phyloP scores from a whole-genome alignment of 495 filamentous ascomycete species.

The Tuber melanosporum region DNA sequence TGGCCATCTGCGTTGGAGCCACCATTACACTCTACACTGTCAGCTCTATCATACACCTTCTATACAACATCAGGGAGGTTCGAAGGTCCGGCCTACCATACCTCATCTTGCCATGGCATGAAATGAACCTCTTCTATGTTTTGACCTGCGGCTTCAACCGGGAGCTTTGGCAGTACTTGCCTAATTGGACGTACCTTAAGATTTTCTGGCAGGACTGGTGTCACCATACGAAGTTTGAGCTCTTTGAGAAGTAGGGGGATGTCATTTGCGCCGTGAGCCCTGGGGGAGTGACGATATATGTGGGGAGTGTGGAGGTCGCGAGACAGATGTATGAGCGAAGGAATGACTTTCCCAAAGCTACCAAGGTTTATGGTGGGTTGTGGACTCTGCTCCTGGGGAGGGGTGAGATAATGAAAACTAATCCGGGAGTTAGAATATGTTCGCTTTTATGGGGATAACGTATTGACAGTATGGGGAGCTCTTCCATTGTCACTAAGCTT shows the following conservation, averaged over 20 bases:
- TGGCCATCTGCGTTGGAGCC: neutral
- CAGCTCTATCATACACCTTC: neutral
- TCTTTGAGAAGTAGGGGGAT: conserved; percentile 24
- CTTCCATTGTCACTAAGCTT: neutral
- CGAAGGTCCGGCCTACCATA: conserved; percentile 23
- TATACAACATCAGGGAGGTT: conserved; percentile 12
- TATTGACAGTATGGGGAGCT: conserved; percentile 15
- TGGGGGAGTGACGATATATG: conserved; percentile 13
- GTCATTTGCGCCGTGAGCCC: conserved; percentile 18
- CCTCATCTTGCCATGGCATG: conserved; percentile 15
- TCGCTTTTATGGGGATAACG: conserved; percentile 21
- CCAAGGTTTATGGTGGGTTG: conserved; percentile 23
- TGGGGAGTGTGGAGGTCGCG: conserved; percentile 22
- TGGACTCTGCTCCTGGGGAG: neutral
- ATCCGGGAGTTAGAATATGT: conserved; percentile 11
- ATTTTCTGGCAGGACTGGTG: conserved; percentile 26
- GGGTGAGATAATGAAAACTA: neutral
- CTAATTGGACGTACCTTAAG: conserved; percentile 30
- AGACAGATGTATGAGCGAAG: conserved; percentile 12
- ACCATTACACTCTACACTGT: neutral
- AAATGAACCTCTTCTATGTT: conserved; percentile 12
- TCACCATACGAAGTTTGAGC: conserved; percentile 16
- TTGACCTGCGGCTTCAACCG: conserved; percentile 8
- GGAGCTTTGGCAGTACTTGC: conserved; percentile 15
- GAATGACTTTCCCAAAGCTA: conserved; percentile 22